Evolutionary conservation across 2,329 filamentous ascomycete species (phyloP), one percentile per base, ranked within the genome.

Genomic region (Achaetomium macrosporum): DNA sequence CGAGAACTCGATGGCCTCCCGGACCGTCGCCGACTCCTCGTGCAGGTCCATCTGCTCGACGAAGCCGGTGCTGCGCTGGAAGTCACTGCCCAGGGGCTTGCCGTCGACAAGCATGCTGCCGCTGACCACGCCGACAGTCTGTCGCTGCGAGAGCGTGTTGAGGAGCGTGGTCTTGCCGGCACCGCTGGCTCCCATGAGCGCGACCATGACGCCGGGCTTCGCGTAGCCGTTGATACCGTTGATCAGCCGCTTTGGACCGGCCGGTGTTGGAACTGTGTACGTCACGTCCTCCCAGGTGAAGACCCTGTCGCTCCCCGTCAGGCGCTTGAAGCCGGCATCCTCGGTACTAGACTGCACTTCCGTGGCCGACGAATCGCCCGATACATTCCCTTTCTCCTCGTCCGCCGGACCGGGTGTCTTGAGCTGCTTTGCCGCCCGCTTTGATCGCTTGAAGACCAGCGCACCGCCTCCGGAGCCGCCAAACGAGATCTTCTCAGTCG

Each of bases 121-220:
- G 9, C 75, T 76, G 31, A 90, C 82, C 19, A 88, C 80, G 65
- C 86, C 86, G 11, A 60, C 54, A 25, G 59, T 29, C 65, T 90
- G 84, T 2, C 88, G 80, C 63, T 91, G 87, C 0, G 87, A 83
- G 0, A 81, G 66, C 0, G 86, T 89, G 67, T 93, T 90, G 16
- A 95, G 75, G 0, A 95, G 72, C 0, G 89, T 93, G 0, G 88
- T 91, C 70, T 95, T 95, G 12, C 89, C 90, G 9, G 90, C 89
- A 41, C 87, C 88, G 4, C 82, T 88, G 1, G 86, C 87, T 50
- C 90, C 90, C 76, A 93, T 88, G 1, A 95, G 73, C 0, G 89
- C 89, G 41, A 89, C 83, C 79, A 95, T 84, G 16, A 86, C 70
- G 16, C 89, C 88, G 1, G 89, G 89, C 63, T 90, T 90, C 1